Evolutionary conservation across 2,329 filamentous ascomycete species (phyloP), one percentile per base, ranked within the genome.

Genomic region (Dendrostoma leiphaemia): DNA sequence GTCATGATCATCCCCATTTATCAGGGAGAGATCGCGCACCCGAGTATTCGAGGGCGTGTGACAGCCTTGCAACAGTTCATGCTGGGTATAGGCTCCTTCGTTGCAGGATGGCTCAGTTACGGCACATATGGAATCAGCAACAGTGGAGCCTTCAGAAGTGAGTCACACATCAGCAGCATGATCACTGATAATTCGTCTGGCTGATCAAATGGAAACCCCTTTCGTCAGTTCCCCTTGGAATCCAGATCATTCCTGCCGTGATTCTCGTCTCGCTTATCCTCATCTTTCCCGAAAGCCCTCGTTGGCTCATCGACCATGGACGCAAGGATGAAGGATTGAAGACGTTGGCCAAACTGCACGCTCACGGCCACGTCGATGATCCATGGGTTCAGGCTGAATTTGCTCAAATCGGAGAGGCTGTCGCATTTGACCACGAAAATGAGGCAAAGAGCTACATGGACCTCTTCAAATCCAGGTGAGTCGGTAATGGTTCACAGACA

Each of bases 51-150:
- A 67, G 90, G 89, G 12, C 77, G 85, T 59, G 80, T 94, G 29
- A 91, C 88, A 0, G 81, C 84, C 28, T 74, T 93, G 3, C 89
- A 92, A 67, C 89, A 92, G 63, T 91, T 92, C 65, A 92, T 92
- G 88, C 68, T 93, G 48, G 89, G 89, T 1, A 81, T 93, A 26
- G 90, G 90, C 53, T 75, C 88, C 15, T 78, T 94, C 2, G 72
- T 85, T 15, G 89, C 90, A 0, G 79, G 84, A 0, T 91, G 89
- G 88, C 83, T 89, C 45, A 84, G 83, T 0, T 93, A 85, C 58
- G 89, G 85, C 41, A 73, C 72, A 15, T 74, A 65, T 34, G 65
- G 58, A 29, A 60, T 58, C 23, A 51, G 45, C 0, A 62, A 59
- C 4, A 49, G 63, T 3, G 60, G 64, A 51, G 66, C 68, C 43